phyloP scores from a whole-genome alignment of 1,284 basidiomycete genomes.

The Inonotus hispidus region DNA sequence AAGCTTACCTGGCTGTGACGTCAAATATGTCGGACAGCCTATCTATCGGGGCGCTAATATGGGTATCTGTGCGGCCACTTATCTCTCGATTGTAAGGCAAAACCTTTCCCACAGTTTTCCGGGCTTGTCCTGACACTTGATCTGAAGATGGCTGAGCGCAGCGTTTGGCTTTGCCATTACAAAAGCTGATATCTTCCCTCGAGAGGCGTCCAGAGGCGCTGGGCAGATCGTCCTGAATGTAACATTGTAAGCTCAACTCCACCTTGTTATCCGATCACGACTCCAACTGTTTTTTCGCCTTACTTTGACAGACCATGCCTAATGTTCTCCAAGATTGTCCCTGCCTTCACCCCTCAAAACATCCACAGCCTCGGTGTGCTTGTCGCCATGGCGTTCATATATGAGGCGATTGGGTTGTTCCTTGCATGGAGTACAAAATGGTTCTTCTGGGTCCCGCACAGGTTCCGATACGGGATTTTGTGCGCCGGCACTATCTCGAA shows the following conservation, averaged over 20 bases:
- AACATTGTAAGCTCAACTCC: background rate
- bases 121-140: background rate
- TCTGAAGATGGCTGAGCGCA: conserved; percentile 23
- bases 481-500: conserved; percentile 63
- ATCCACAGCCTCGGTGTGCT: conserved; percentile 61
- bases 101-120: background rate
- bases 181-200: conserved; percentile 55
- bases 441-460: conserved; percentile 73
- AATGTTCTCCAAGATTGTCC: conserved; percentile 74
- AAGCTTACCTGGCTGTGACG: conserved; percentile 19
- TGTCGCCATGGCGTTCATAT: conserved; percentile 48
- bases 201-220: conserved; percentile 49
- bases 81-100: conserved; percentile 51
- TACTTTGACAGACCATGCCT: conserved; percentile 44
- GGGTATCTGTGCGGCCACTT: conserved; percentile 55
- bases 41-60: conserved; percentile 40
- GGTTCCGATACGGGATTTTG: conserved; percentile 65
- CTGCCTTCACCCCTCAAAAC: conserved; percentile 65
- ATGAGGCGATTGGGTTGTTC: conserved; percentile 46
- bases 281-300: background rate
- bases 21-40: conserved; percentile 22
- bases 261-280: background rate
- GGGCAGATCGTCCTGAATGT: conserved; percentile 54
- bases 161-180: conserved; percentile 53
- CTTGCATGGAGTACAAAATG: conserved; percentile 55